phyloP scores from a whole-genome alignment of 148 eudicot species.

The Gaultheria prostrata region DNA sequence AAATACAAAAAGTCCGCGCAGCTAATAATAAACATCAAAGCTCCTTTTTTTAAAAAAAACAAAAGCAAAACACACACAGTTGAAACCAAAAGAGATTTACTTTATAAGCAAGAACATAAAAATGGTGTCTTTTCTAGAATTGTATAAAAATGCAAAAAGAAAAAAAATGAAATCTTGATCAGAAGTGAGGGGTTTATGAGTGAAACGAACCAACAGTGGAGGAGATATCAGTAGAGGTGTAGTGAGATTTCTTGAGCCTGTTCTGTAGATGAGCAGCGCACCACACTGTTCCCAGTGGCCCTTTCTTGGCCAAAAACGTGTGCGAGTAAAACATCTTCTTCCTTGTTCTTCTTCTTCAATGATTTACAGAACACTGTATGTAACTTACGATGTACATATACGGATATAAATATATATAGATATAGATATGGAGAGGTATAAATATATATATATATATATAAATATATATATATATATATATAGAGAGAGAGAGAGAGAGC shows the following conservation, averaged over 20 bases:
- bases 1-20: background rate
- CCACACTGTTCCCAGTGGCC: constrained; percentile 55
- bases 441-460: too few relatives aligned
- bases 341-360: background rate
- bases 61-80: background rate
- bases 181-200: background rate
- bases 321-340: constrained; percentile 48
- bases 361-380: background rate
- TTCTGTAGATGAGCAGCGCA: constrained; percentile 80
- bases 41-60: too few relatives aligned
- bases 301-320: constrained; percentile 44
- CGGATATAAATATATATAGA: background rate
- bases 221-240: constrained; percentile 60
- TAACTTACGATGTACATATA: background rate
- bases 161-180: background rate
- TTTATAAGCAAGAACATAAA: background rate
- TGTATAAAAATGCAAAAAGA: too few relatives aligned
- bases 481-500: background rate
- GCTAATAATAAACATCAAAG: background rate
- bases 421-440: too few relatives aligned
- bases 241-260: constrained; percentile 71
- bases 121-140: background rate
- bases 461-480: too few relatives aligned
- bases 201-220: constrained; percentile 64
- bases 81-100: background rate